Percentiles rank a stretch among this genome's conserved stretches.
These are phyloP conservation scores for Plasmodium gallinaceum DNA, from an alignment of 169 alveolate genomes.

Conservation along the genomic window DNA sequence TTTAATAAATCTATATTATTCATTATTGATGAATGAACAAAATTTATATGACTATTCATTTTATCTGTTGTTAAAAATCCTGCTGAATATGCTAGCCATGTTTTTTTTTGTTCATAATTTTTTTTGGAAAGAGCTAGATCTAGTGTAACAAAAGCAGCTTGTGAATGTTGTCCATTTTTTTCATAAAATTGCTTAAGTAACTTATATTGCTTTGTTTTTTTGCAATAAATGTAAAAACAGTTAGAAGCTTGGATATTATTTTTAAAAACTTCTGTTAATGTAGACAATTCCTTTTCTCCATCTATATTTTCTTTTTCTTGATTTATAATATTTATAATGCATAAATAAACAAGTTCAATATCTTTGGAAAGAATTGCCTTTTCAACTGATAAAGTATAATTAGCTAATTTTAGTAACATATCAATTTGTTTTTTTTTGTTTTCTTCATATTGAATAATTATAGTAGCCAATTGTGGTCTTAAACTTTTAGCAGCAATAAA, in stretches of 20 bases:
- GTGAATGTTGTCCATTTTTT: slow-evolving; percentile 72
- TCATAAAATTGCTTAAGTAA: slow-evolving; percentile 60
- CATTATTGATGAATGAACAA: slow-evolving; percentile 58
- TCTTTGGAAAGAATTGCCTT: slow-evolving; percentile 81
- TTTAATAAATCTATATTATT: slow-evolving; percentile 44
- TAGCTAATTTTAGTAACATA: slow-evolving; percentile 83
- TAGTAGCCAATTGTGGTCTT: slow-evolving; percentile 80
- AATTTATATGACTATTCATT: slow-evolving; percentile 56
- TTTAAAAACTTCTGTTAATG: slow-evolving; percentile 42
- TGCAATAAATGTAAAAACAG: slow-evolving; percentile 53
- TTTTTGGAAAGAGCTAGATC: slow-evolving; percentile 60
- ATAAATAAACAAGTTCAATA: slow-evolving; percentile 83
- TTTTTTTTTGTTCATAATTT: slow-evolving; percentile 45
- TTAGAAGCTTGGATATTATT: slow-evolving; percentile 35
- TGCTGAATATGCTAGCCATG: slow-evolving; percentile 73
- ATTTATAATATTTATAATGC: slow-evolving; percentile 77
- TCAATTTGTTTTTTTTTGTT: slow-evolving; percentile 77
- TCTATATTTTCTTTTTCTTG: slow-evolving; percentile 54
- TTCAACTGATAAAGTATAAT: slow-evolving; percentile 77
- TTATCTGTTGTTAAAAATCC: slow-evolving; percentile 63
- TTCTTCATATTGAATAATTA: slow-evolving; percentile 81
- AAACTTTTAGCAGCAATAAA: slow-evolving; percentile 82
- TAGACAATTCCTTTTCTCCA: slow-evolving; percentile 62
- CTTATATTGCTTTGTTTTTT: slow-evolving; percentile 37
- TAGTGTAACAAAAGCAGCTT: slow-evolving; percentile 65